Base-by-base conservation (phyloP, 148 eudicot genomes). In the Cornus controversa region DNA sequence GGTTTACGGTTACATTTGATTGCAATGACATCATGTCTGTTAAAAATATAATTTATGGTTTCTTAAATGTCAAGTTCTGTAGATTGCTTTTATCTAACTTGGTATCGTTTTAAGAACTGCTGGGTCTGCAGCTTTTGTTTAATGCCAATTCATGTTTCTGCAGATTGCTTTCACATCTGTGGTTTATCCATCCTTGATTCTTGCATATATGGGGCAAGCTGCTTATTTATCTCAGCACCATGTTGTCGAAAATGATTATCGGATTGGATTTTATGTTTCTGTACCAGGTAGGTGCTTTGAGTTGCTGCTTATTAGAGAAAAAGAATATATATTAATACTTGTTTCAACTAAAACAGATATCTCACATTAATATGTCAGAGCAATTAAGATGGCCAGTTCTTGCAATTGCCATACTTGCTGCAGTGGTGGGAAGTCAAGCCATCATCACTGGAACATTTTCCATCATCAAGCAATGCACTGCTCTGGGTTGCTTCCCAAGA, bases 181-280 rank as follows among this genome's bases (percentile, higher is more conserved):
- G 50, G 99, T 96, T 36, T 96, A 96, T 78, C 99, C 99, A 16
- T 87, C 99, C 26, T 84, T 96, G 72, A 82, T 96, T 79, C 98
- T 96, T 47, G 99, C 99, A 70, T 96, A 96, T 67, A 96, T 96
- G 99, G 99, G 99, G 15, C 99, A 96, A 92, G 99, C 99, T 70
- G 99, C 99, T 24, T 96, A 93, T 81, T 87, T 96, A 36, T 96
- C 99, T 50, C 82, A 68, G 75, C 97, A 96, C 78, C 99, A 93
- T 80, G 84, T 60, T 47, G 63, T 87, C 29, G 84, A 83, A 69
- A 74, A 78, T 54, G 81, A 75, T 72, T 91, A 89, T 77, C 83
- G 31, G 27, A 83, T 96, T 62, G 99, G 99, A 76, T 96, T 96
- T 84, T 96, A 96, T 72, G 92, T 96, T 42, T 96, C 99, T 53